Conservation (phyloP, 495 filamentous ascomycete species). For the Margaritispora aquatica region DNA sequence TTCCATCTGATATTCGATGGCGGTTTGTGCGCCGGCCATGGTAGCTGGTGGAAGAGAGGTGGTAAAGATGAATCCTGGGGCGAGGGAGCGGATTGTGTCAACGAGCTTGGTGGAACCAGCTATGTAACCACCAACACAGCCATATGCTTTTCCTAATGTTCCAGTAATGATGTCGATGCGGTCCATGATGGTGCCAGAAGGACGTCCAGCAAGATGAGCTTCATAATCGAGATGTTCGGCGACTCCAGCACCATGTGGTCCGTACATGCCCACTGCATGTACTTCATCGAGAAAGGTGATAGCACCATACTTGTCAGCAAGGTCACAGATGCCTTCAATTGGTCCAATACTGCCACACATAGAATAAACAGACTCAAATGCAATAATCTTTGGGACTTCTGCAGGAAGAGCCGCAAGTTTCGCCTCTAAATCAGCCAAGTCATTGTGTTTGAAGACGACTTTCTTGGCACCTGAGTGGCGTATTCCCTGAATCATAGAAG, state of each 20-base stretch:
- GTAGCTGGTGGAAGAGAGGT: constrained; percentile 92
- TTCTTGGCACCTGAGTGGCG: constrained; percentile 94
- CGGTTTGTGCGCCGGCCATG: constrained; percentile 89
- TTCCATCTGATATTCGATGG: constrained; percentile 85
- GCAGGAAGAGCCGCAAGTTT: constrained; percentile 84
- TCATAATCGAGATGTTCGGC: constrained; percentile 97
- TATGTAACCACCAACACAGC: constrained; percentile 96
- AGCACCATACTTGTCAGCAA: constrained; percentile 95
- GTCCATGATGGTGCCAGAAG: constrained; percentile 86
- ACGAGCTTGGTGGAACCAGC: constrained; percentile 84
- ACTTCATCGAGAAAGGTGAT: constrained; percentile 98
- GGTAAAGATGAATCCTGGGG: constrained; percentile 98
- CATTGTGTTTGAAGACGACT: constrained; percentile 98
- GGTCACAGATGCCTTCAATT: constrained; percentile 90
- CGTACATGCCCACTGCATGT: constrained; percentile 98
- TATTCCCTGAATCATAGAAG: constrained; percentile 99
- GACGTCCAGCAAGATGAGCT: constrained; percentile 56
- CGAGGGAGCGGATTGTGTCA: constrained; percentile 91
- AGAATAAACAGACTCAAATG: constrained; percentile 96
- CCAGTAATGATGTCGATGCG: constrained; percentile 96
- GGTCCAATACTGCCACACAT: constrained; percentile 98
- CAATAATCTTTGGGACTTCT: constrained; percentile 91
- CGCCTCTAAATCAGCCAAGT: constrained; percentile 78
- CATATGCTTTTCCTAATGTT: constrained; percentile 95
- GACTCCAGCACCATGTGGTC: constrained; percentile 91